A percentile compares a stretch with the other conserved stretches of the same genome.
phyloP scores from a whole-genome alignment of 148 eudicot species.

The Vaccinium darrowii region DNA sequence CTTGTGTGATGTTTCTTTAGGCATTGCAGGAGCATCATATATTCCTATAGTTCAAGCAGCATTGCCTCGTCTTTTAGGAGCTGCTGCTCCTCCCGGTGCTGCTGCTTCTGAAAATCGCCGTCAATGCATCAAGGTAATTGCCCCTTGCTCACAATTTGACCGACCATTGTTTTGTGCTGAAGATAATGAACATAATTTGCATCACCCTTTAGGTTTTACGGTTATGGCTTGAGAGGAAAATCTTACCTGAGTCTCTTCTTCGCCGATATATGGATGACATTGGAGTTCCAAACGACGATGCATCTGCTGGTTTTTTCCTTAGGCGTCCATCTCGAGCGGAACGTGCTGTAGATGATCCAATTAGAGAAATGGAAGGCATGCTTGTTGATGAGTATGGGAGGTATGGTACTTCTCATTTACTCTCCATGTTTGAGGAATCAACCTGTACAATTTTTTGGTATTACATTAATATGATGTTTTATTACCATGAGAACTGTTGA shows the following conservation, averaged over 20 bases:
- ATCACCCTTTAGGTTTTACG: slow-evolving; percentile 56
- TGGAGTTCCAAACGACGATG: slow-evolving; percentile 55
- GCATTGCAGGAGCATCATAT: slow-evolving; percentile 88
- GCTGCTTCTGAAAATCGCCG: slow-evolving; percentile 86
- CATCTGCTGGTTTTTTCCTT: slow-evolving; percentile 42
- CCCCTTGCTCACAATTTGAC: slow-evolving; percentile 7
- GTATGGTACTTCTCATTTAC: slow-evolving; percentile 35
- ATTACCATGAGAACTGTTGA: background rate
- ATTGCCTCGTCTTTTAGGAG: slow-evolving; percentile 78
- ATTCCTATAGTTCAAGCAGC: slow-evolving; percentile 81
- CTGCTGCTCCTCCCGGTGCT: slow-evolving; percentile 85
- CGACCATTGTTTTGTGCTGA: background rate
- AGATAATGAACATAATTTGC: slow-evolving; percentile 7
- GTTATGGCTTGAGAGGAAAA: slow-evolving; percentile 95
- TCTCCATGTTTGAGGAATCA: background rate
- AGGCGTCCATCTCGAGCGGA: slow-evolving; percentile 89
- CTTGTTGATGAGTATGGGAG: slow-evolving; percentile 98
- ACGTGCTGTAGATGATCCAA: slow-evolving; percentile 89
- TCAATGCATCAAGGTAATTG: slow-evolving; percentile 81
- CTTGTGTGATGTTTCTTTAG: slow-evolving; percentile 32
- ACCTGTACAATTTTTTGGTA: background rate
- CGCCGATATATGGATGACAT: slow-evolving; percentile 70
- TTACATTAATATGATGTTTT: background rate
- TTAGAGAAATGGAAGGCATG: slow-evolving; percentile 97
- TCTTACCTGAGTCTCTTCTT: slow-evolving; percentile 78